These are phyloP conservation scores for Stereocaulon alpinum DNA, from an alignment of 495 filamentous ascomycete genomes.

Conservation along the genomic window DNA sequence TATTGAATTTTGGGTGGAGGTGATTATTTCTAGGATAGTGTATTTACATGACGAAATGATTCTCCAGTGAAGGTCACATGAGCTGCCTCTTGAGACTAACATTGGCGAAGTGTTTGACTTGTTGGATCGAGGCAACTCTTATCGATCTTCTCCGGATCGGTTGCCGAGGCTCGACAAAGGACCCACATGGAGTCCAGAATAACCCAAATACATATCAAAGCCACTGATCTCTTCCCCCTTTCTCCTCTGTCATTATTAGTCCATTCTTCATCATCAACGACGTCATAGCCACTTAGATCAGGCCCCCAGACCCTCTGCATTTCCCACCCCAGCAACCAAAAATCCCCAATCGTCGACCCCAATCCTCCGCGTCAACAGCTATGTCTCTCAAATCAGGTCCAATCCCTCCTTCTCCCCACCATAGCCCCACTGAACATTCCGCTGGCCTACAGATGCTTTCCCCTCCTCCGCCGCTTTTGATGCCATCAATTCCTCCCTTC, in stretches of 20 bases:
- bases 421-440: background rate
- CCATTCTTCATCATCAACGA: background rate
- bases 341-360: background rate
- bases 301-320: background rate
- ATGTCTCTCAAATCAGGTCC: slow-evolving; percentile 83
- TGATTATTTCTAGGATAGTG: slow-evolving; percentile 17
- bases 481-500: slow-evolving; percentile 65
- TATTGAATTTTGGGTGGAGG: slow-evolving; percentile 29
- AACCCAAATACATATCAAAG: slow-evolving; percentile 4
- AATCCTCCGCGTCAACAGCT: slow-evolving; percentile 22
- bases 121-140: no score
- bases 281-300: background rate
- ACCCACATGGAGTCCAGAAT: background rate
- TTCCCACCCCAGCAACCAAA: background rate
- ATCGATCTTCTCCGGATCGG: background rate
- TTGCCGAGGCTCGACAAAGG: slow-evolving; percentile 1
- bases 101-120: no score
- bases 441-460: slow-evolving; percentile 55
- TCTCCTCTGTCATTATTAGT: background rate
- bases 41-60: background rate
- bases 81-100: background rate
- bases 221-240: background rate
- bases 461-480: slow-evolving; percentile 90
- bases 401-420: slow-evolving; percentile 6
- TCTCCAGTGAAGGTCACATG: background rate